phyloP scores from a whole-genome alignment of 257 asterid species.

The Avicennia marina region DNA sequence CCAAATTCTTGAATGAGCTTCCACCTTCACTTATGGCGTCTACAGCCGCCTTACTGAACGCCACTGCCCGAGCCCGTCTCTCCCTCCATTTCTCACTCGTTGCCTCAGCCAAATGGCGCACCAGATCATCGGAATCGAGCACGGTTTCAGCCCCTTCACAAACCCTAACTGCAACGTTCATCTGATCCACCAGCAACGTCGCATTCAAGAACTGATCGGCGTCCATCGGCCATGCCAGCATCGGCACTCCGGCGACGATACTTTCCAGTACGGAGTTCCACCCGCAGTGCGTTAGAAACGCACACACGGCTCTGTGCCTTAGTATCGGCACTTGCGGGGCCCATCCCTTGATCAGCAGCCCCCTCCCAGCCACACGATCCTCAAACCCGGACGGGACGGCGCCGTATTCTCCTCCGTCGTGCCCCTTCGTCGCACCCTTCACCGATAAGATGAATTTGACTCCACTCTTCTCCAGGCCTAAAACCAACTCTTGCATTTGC shows the following conservation, averaged over 20 bases:
- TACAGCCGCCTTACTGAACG: constrained; percentile 38
- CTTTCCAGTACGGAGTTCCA: constrained; percentile 70
- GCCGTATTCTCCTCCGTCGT: constrained; percentile 31
- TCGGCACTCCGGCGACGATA: constrained; percentile 48
- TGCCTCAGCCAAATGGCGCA: constrained; percentile 21
- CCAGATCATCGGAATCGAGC: constrained; percentile 35
- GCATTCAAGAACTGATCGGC: constrained; percentile 71
- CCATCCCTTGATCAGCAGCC: constrained; percentile 68
- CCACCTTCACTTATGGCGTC: constrained; percentile 52
- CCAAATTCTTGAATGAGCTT: constrained; percentile 42
- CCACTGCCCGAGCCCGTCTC: constrained; percentile 32
- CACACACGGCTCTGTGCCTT: constrained; percentile 38
- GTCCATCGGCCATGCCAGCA: constrained; percentile 83
- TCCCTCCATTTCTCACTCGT: constrained; percentile 25
- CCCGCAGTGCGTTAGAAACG: constrained; percentile 62
- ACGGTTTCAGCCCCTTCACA: constrained; percentile 57
- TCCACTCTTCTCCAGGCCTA: constrained; percentile 53
- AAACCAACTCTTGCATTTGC: constrained; percentile 48
- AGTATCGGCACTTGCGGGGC: constrained; percentile 65
- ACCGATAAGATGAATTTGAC: constrained; percentile 43
- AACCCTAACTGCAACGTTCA: constrained; percentile 46
- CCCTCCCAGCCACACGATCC: constrained; percentile 53
- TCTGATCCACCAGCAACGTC: constrained; percentile 50
- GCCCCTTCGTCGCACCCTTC: constrained; percentile 57
- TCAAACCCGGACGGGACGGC: constrained; percentile 59